phyloP scores from a whole-genome alignment of 2,329 filamentous ascomycete species.

The Lasiodiplodia hormozganensis region DNA sequence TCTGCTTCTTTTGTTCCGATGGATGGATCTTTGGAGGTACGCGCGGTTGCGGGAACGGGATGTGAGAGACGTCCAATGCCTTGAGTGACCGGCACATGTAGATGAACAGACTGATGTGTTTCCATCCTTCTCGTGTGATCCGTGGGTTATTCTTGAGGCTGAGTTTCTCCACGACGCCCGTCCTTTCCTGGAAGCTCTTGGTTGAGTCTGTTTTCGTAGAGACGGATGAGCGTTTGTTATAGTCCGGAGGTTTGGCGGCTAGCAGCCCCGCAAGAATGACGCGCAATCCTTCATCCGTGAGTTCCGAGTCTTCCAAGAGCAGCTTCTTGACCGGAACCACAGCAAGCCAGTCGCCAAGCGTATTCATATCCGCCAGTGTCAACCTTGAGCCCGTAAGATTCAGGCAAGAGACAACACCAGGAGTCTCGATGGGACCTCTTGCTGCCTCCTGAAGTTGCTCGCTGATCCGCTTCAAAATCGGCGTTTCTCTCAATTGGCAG shows the following conservation, averaged over 20 bases:
- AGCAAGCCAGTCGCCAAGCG: slow-evolving; percentile 90
- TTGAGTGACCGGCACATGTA: slow-evolving; percentile 89
- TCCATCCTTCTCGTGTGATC: slow-evolving; percentile 87
- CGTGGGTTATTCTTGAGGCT: slow-evolving; percentile 88
- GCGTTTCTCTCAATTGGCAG: slow-evolving; percentile 91
- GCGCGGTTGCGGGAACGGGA: slow-evolving; percentile 66
- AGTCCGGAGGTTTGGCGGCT: slow-evolving; percentile 73
- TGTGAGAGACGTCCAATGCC: slow-evolving; percentile 83
- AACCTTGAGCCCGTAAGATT: slow-evolving; percentile 86
- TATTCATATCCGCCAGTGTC: slow-evolving; percentile 82
- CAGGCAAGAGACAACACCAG: slow-evolving; percentile 80
- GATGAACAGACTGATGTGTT: slow-evolving; percentile 85
- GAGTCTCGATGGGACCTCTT: slow-evolving; percentile 67
- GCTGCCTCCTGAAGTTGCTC: slow-evolving; percentile 79
- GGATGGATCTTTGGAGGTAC: slow-evolving; percentile 60
- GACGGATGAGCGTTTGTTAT: slow-evolving; percentile 51
- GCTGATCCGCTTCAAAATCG: slow-evolving; percentile 88
- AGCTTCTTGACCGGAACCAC: slow-evolving; percentile 90
- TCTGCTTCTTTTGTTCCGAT: slow-evolving; percentile 29
- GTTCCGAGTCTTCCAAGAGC: slow-evolving; percentile 82
- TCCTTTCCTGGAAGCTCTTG: slow-evolving; percentile 51
- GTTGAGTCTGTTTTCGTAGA: slow-evolving; percentile 33
- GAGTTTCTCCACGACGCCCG: slow-evolving; percentile 83
- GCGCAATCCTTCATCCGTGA: slow-evolving; percentile 85
- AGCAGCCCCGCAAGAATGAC: slow-evolving; percentile 86